A percentile compares a stretch with the other conserved stretches of the same genome.
Evolutionary conservation across 768 basidiomycete species (phyloP).

Genomic region (Leccinum incarnatum): DNA sequence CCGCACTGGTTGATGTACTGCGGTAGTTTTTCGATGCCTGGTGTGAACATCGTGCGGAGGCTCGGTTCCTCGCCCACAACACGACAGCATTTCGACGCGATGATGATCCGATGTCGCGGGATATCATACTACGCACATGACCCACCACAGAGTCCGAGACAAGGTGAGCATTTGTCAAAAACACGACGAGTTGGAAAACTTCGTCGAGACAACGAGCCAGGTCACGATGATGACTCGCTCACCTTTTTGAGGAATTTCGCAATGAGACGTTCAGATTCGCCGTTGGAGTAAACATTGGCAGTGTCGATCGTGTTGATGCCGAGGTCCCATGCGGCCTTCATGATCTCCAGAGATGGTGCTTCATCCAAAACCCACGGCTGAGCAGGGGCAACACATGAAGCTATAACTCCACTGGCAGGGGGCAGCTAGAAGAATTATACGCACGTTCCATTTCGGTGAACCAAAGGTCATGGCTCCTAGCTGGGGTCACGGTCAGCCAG

Average conservation of each 20-base stretch:
- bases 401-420: background rate
- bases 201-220: background rate
- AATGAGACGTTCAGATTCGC: too few species aligned
- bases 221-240: too few species aligned
- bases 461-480: constrained; percentile 29
- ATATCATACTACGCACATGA: constrained; percentile 26
- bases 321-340: too few species aligned
- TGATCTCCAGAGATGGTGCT: too few species aligned
- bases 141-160: background rate
- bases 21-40: constrained; percentile 2
- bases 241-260: too few species aligned
- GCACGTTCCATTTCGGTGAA: constrained; percentile 27
- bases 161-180: background rate
- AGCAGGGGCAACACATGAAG: background rate
- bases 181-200: too few species aligned
- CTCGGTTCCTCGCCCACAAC: constrained; percentile 11
- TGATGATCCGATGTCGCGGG: constrained; percentile 32
- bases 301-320: too few species aligned
- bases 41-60: background rate
- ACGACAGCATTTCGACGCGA: constrained; percentile 29
- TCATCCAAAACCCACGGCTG: constrained; percentile 20
- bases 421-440: background rate
- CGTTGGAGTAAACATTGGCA: too few species aligned
- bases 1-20: constrained; percentile 34
- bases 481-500: constrained; percentile 10